Base-by-base conservation (phyloP, 495 filamentous ascomycete genomes). In the Daldinia grandis region DNA sequence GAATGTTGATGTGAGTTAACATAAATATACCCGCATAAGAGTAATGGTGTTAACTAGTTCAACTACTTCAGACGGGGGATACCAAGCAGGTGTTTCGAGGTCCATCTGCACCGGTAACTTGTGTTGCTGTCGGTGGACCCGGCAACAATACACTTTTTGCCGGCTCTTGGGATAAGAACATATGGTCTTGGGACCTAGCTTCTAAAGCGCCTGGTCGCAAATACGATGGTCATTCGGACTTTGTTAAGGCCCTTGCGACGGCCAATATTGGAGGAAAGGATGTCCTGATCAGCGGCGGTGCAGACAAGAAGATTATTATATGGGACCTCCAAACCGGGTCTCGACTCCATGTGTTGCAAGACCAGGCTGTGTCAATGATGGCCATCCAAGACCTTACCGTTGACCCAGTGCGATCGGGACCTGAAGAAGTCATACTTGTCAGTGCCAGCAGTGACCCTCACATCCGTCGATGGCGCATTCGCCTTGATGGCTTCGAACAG, bases 151-250 rank as follows among this genome's bases (percentile, higher is more conserved):
- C 85, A 1, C 68, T 98, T 53, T 98, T 93, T 78, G 92, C 92
- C 28, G 94, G 93, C 25, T 92, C 90, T 67, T 99, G 95, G 95
- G 94, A 99, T 82, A 97, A 96, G 78, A 82, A 85, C 24, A 86
- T 98, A 44, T 97, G 90, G 88, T 91, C 92, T 33, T 97, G 92
- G 92, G 84, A 91, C 69, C 81, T 89, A 37, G 72, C 80, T 19
- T 88, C 87, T 2, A 81, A 82, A 25, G 73, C 82, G 12, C 83
- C 80, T 0, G 81, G 79, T 10, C 82, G 79, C 49, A 88, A 83
- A 58, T 95, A 91, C 76, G 84, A 83, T 42, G 95, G 93, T 10
- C 95, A 99, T 76, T 83, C 87, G 0, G 95, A 99, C 76, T 99
- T 99, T 74, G 92, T 99, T 59, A 97, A 95, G 78, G 84, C 90